A percentile compares a stretch with the other conserved stretches of the same genome.
Evolutionary conservation across 2,329 filamentous ascomycete species (phyloP).

Genomic region (Colletotrichum zoysiae): DNA sequence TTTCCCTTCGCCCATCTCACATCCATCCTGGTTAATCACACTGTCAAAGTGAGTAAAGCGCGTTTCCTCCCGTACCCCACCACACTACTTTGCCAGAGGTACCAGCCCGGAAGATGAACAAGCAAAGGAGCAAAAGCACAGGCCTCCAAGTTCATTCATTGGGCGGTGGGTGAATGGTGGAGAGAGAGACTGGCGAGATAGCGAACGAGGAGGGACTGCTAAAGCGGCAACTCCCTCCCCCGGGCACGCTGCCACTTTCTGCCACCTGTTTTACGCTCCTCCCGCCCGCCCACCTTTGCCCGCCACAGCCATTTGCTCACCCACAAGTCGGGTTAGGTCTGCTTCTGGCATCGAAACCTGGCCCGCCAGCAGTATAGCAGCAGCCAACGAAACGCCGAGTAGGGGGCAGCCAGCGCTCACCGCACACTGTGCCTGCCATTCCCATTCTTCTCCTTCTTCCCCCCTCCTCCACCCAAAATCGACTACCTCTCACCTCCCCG

Average conservation of each 20-base stretch:
- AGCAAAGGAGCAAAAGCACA: conserved; percentile 28
- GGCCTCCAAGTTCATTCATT: background rate
- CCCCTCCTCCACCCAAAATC: conserved; percentile 44
- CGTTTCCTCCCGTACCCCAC: conserved; percentile 39
- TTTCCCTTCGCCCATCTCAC: conserved; percentile 4
- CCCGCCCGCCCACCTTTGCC: conserved; percentile 19
- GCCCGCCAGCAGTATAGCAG: conserved; percentile 33
- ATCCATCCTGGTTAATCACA: conserved; percentile 2
- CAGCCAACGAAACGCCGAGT: conserved; percentile 30
- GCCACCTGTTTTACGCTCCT: conserved; percentile 33
- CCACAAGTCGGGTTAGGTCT: conserved; percentile 42
- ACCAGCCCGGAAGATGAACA: conserved; percentile 3
- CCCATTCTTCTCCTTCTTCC: conserved; percentile 43
- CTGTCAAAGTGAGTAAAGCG: conserved; percentile 14
- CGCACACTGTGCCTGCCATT: conserved; percentile 42
- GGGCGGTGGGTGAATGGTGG: background rate
- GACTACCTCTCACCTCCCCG: conserved; percentile 41
- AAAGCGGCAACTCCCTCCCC: conserved; percentile 38
- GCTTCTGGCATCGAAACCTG: conserved; percentile 38
- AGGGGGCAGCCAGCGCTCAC: conserved; percentile 25
- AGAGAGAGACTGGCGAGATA: conserved; percentile 20
- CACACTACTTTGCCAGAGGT: conserved; percentile 35
- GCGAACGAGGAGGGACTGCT: conserved; percentile 7
- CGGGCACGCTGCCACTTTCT: conserved; percentile 34
- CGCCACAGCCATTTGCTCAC: conserved; percentile 36